A percentile compares a stretch with the other conserved stretches of the same genome.
Evolutionary conservation across 257 asterid genomes (phyloP).

Genomic region (Agastache rugosa): DNA sequence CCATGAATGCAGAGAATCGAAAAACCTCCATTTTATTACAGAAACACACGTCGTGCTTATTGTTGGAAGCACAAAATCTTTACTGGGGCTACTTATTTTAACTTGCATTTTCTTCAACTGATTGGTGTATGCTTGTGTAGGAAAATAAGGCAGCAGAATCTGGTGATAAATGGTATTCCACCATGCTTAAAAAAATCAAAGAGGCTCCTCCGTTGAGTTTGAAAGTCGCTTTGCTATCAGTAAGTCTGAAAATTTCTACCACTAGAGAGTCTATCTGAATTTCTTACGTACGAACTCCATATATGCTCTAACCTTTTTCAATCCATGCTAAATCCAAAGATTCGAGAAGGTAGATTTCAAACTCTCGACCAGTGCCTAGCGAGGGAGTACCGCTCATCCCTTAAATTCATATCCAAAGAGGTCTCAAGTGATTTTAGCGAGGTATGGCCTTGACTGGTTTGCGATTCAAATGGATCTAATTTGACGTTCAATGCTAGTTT

Average conservation of each 20-base stretch:
- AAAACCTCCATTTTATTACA: background rate
- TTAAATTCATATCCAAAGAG: slow-evolving; percentile 67
- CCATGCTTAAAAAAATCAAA: slow-evolving; percentile 59
- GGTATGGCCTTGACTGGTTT: slow-evolving; percentile 48
- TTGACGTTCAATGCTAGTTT: background rate
- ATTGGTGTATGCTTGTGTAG: slow-evolving; percentile 42
- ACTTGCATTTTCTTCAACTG: background rate
- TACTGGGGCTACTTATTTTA: background rate
- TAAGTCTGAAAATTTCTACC: slow-evolving; percentile 46
- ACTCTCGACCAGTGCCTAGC: slow-evolving; percentile 90
- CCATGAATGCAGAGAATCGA: background rate
- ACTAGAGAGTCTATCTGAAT: slow-evolving; percentile 10
- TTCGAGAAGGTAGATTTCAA: slow-evolving; percentile 93
- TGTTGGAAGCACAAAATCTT: slow-evolving; percentile 5
- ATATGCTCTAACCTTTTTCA: background rate
- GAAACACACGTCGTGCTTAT: background rate
- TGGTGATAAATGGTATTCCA: slow-evolving; percentile 53
- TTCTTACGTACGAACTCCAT: background rate
- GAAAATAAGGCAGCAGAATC: slow-evolving; percentile 62
- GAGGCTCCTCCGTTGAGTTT: slow-evolving; percentile 92
- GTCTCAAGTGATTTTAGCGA: slow-evolving; percentile 75
- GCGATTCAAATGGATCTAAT: background rate
- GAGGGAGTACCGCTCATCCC: slow-evolving; percentile 78
- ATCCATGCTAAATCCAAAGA: slow-evolving; percentile 50
- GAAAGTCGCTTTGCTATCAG: slow-evolving; percentile 95